Conservation (phyloP, 2,329 filamentous ascomycete species). For the Boeremia lycopersici region DNA sequence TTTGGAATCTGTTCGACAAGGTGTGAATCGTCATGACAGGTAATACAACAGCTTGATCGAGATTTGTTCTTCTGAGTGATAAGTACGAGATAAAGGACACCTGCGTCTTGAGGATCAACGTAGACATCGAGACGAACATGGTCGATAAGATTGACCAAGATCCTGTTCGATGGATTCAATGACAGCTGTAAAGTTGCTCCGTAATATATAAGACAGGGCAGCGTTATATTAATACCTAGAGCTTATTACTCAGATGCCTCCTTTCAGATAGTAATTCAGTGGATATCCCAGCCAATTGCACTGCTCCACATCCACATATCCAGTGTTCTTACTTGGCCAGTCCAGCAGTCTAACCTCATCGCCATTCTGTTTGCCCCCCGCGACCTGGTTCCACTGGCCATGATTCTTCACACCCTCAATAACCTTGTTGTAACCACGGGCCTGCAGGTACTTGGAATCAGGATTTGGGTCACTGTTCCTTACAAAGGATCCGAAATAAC, state of each 20-base stretch:
- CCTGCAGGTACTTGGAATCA: conserved; percentile 51
- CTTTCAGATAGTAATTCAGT: conserved; percentile 42
- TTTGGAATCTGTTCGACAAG: too few species aligned
- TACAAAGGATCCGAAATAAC: conserved; percentile 60
- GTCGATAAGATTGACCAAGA: too few species aligned
- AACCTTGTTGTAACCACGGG: conserved; percentile 55
- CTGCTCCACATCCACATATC: conserved; percentile 59
- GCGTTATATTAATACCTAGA: background rate
- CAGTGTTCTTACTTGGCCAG: conserved; percentile 51
- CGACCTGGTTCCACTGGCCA: conserved; percentile 43
- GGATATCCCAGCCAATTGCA: conserved; percentile 50
- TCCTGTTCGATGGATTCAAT: too few species aligned
- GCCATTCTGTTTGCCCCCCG: conserved; percentile 39
- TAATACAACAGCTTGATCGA: too few species aligned
- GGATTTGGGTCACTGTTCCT: conserved; percentile 60
- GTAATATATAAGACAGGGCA: too few species aligned
- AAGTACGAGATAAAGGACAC: too few species aligned
- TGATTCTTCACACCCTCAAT: conserved; percentile 49
- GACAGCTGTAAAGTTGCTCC: too few species aligned
- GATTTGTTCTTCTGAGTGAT: too few species aligned
- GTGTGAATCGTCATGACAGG: too few species aligned
- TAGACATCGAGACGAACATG: too few species aligned
- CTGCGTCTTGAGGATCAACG: too few species aligned
- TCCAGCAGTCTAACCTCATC: conserved; percentile 52
- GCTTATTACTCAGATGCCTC: conserved; percentile 18